Evolutionary conservation across 805 yeast species (phyloP), one percentile per base, ranked within the genome.

Genomic region (Yueomyces sp.): DNA sequence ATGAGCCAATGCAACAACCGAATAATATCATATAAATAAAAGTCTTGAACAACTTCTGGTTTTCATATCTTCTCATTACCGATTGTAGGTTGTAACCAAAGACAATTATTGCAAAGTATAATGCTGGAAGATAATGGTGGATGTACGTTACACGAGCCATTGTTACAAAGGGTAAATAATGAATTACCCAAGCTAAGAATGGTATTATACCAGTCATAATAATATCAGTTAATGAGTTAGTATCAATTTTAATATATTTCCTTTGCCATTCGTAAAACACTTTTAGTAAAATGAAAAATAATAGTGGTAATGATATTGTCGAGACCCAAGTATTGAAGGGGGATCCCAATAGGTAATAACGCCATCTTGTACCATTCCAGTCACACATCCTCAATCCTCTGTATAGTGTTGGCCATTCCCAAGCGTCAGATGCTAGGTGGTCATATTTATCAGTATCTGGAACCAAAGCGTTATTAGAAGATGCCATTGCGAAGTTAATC

Each of bases 141-240:
- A 90, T 92, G 61, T 92, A 90, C 2, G 95, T 87, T 45, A 92
- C 96, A 69, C 98, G 83, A 9, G 94, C 87, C 98, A 90, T 90
- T 47, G 86, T 65, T 32, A 82, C 76, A 65, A 90, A 90, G 33
- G 98, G 97, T 55, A 84, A 58, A 64, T 70, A 90, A 64, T 90
- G 96, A 55, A 86, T 69, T 38, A 78, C 71, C 96, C 96, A 90
- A 8, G 95, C 95, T 38, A 85, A 57, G 67, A 88, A 81, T 28
- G 97, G 96, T 53, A 84, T 77, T 33, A 83, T 56, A 44, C 94
- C 95, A 37, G 84, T 83, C 64, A 76, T 67, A 12, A 72, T 51
- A 48, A 70, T 68, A 44, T 52, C 61, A 63, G 65, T 73, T 38
- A 71, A 53, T 36, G 60, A 59, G 31, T 50, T 63, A 44, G 55